Base-by-base conservation (phyloP, 2,329 filamentous ascomycete species). In the Monilinia vaccinii-corymbosi region DNA sequence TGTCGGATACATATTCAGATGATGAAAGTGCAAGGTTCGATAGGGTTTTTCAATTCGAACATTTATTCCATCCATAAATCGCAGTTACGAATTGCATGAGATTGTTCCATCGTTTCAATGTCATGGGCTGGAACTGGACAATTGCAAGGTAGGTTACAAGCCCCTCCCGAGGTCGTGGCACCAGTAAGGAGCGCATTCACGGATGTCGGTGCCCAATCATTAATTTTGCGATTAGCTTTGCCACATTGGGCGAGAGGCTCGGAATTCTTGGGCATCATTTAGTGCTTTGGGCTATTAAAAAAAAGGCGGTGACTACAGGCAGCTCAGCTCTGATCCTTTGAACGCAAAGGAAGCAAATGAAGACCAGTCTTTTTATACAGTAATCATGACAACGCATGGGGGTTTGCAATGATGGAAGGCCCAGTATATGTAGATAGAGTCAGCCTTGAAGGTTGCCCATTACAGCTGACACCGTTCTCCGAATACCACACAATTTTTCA, bases 81-180 rank as follows among this genome's bases (percentile, higher is more conserved):
- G 42, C 40, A 51, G 57, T 59, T 47, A 47, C 57, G 48, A 59
- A 18, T 50, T 40, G 31, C 49, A 59, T 55, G 32, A 59, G 16
- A 28, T 32, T 52, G 28, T 32, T 32, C 25, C 25, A 31, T 44
- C 38, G 10, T 44, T 44, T 53, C 18, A 44, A 55, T 45, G 25
- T 44, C 51, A 55, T 55, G 51, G 38, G n/a, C 51, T 55, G 23
- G 51, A 52, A 42, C 38, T 55, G 51, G 51, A 55, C 51, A 55
- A 44, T 55, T 40, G 28, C 44, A 55, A 32, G 42, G 40, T 55
- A 59, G 40, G 25, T 34, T 59, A 42, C 31, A 45, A 46, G 49
- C 56, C 44, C 60, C 53, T 56, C 36, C 56, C 58, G 61, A 55
- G 56, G 44, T 64, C 61, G 61, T 66, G 65, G 65, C 65, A 64